Base-by-base conservation (phyloP, 257 asterid genomes). In the Solanum virginianum region DNA sequence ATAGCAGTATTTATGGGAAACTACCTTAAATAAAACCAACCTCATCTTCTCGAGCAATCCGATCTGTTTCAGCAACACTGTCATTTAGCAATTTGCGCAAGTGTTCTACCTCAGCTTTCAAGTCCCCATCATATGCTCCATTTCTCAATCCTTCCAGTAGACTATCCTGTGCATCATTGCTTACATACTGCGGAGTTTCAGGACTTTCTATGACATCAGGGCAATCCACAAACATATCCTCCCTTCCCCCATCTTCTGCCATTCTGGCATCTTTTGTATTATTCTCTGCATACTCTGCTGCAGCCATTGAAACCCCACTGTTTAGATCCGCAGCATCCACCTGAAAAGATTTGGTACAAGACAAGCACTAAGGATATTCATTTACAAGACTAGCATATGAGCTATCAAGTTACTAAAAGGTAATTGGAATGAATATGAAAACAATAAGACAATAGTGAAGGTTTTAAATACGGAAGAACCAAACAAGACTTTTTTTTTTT, bases 191-290 rank as follows among this genome's bases (percentile, higher is more conserved):
- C 51, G 87, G 93, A 85, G 94, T 87, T 79, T 91, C 98, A 41
- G 95, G 91, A 88, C 81, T 86, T 88, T 96, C 98, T 29, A 95
- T 94, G 89, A 94, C 98, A 80, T 97, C 99, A 70, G 97, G 94
- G 88, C 98, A 95, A 88, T 97, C 99, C 85, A 97, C 98, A 90
- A 97, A 96, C 92, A 90, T 91, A 80, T 96, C 99, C 55, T 95
- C 98, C 86, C 89, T 92, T 71, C 86, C 93, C 65, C 87, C 96
- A 82, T 94, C 98, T 60, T 95, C 99, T 65, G 86, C 88, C 17
- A 84, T 83, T 90, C 83, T 90, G 53, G 60, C 84, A 84, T 88
- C 94, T 86, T 75, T 88, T 57, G 88, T 84, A 69, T 75, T 89
- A 86, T 80, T 86, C 82, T 85, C 87, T 77, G 77, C 84, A 83